phyloP scores from a whole-genome alignment of 2,329 filamentous ascomycete genomes.

The Trichoderma atrobrunneum region DNA sequence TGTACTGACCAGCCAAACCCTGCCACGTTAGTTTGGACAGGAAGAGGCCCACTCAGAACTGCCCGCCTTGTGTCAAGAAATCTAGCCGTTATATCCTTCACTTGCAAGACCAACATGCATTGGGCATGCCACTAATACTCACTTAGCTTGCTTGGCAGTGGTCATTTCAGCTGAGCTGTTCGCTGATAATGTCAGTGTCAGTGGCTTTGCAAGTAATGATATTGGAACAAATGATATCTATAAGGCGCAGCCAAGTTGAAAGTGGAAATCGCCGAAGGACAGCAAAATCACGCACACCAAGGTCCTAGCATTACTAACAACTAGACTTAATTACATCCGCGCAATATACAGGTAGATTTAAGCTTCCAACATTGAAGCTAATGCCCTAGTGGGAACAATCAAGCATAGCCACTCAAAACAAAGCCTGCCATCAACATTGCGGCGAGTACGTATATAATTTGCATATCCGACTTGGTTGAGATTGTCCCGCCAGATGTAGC shows the following conservation, averaged over 20 bases:
- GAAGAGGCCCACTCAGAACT: neutral
- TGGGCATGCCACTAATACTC: neutral
- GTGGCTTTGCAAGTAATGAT: neutral
- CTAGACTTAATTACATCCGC: no score
- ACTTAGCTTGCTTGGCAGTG: neutral
- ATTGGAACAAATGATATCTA: neutral
- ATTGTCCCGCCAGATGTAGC: neutral
- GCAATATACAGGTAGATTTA: no score
- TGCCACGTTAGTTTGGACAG: neutral
- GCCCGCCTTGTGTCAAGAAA: neutral
- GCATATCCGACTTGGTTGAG: neutral
- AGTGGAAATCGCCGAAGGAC: neutral
- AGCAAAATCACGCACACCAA: neutral
- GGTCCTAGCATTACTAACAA: no score
- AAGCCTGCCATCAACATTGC: neutral
- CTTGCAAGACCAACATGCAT: neutral
- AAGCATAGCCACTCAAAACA: neutral
- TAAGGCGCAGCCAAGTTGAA: neutral
- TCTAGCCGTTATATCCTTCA: neutral
- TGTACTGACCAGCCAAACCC: neutral
- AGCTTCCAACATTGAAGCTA: no score
- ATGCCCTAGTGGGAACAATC: no score
- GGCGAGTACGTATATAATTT: neutral
- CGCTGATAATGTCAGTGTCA: neutral
- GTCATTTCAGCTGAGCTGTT: neutral